Evolutionary conservation across 768 basidiomycete genomes (phyloP).

Genomic region (Porpolomopsis calyptriformis): DNA sequence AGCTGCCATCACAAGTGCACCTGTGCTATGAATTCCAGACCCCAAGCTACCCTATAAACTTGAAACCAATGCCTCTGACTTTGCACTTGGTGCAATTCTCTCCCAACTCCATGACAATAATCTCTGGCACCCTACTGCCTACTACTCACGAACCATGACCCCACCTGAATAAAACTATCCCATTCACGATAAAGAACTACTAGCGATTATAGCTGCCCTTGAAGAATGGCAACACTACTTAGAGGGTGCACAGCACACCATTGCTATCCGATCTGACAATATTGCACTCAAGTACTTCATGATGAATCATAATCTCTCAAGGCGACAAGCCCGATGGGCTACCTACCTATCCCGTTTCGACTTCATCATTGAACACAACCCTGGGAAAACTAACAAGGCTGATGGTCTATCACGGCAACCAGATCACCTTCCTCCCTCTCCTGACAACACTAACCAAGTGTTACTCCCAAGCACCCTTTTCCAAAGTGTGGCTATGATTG

Average conservation of each 20-base stretch:
- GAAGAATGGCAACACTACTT: constrained; percentile 17
- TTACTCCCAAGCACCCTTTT: neutral
- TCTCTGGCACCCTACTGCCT: neutral
- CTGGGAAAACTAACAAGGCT: neutral
- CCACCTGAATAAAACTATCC: constrained; percentile 34
- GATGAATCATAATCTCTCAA: neutral
- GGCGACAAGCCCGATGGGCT: neutral
- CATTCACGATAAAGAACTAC: constrained; percentile 35
- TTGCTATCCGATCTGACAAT: neutral
- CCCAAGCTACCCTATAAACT: neutral
- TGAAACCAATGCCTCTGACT: neutral
- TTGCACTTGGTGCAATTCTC: neutral
- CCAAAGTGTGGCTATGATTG: neutral
- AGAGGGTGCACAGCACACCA: constrained; percentile 7
- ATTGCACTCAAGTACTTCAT: neutral
- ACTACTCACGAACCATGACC: constrained; percentile 21
- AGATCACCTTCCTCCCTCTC: no score
- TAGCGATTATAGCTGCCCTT: constrained; percentile 32
- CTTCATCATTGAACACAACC: neutral
- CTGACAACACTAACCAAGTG: neutral
- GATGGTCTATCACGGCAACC: neutral
- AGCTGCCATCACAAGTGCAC: neutral
- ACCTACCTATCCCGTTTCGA: neutral
- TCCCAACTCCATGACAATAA: constrained; percentile 4
- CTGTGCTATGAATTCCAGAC: neutral